phyloP scores from a whole-genome alignment of 2,329 filamentous ascomycete genomes.

The Pestalotiopsis sp. region DNA sequence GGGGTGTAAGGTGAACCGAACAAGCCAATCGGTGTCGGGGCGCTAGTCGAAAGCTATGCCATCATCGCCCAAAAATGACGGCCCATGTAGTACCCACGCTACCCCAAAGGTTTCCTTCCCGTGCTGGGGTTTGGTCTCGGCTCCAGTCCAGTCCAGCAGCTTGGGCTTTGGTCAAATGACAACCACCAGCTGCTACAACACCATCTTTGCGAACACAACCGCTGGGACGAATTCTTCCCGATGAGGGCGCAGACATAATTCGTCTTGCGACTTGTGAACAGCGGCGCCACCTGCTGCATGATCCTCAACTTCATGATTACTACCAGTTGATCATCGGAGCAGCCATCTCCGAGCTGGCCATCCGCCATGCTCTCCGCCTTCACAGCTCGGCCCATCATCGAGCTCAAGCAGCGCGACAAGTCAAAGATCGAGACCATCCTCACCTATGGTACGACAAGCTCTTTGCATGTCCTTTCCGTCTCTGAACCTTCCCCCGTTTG shows the following conservation, averaged over 20 bases:
- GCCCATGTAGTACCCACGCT: background rate
- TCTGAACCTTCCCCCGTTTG: background rate
- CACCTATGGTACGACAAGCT: slow-evolving; percentile 69
- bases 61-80: slow-evolving; percentile 4
- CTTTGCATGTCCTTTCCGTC: slow-evolving; percentile 4
- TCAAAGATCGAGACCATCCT: slow-evolving; percentile 96
- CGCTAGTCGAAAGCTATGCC: background rate
- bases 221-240: background rate
- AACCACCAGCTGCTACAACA: background rate
- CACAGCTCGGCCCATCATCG: slow-evolving; percentile 92
- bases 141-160: background rate
- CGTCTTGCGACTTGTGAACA: background rate
- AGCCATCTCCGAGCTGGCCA: slow-evolving; percentile 12
- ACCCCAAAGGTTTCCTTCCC: background rate
- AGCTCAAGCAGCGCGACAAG: slow-evolving; percentile 94
- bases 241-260: background rate
- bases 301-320: slow-evolving; percentile 8
- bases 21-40: background rate
- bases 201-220: background rate
- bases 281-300: background rate
- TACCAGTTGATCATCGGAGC: slow-evolving; percentile 13
- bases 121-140: slow-evolving; percentile 1
- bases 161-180: slow-evolving; percentile 14
- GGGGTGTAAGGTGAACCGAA: background rate
- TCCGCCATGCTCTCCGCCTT: slow-evolving; percentile 92